phyloP scores from a whole-genome alignment of 192 early-diverging fungal genomes.

The Glomus cerebriforme region DNA sequence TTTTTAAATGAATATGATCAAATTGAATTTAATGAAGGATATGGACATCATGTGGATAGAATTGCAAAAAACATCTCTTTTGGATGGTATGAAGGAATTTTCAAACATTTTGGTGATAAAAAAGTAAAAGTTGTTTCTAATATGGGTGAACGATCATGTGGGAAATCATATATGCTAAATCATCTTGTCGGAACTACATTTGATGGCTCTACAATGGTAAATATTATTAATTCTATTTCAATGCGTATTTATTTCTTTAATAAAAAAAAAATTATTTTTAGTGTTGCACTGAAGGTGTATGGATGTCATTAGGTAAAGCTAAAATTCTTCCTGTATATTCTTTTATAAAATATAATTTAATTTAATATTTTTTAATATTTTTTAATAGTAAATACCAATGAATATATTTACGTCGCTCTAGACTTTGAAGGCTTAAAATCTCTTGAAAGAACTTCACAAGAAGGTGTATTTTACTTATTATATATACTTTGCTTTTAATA shows the following conservation, averaged over 20 bases:
- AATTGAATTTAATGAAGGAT: no score
- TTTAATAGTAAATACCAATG: background rate
- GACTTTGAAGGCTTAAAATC: conserved; percentile 31
- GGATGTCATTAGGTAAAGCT: conserved; percentile 27
- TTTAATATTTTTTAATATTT: background rate
- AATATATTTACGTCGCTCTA: conserved; percentile 30
- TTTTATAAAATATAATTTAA: background rate
- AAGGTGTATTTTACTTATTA: background rate
- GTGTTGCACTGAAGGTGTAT: no score
- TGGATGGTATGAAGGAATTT: conserved; percentile 29
- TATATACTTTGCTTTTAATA: background rate
- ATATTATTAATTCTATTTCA: background rate
- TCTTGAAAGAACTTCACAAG: conserved; percentile 30
- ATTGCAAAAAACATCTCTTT: conserved; percentile 2
- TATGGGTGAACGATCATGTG: conserved; percentile 34
- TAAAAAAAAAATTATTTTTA: background rate
- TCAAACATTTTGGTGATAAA: conserved; percentile 22
- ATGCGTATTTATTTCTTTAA: background rate
- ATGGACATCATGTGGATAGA: background rate
- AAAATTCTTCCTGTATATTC: background rate
- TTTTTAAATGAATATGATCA: background rate
- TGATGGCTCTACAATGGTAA: conserved; percentile 31
- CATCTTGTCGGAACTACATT: conserved; percentile 21
- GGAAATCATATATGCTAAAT: conserved; percentile 33
- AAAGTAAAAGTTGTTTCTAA: conserved; percentile 29